Evolutionary conservation across 169 alveolate genomes (phyloP).

Genomic region (Cryptosporidium canis): DNA sequence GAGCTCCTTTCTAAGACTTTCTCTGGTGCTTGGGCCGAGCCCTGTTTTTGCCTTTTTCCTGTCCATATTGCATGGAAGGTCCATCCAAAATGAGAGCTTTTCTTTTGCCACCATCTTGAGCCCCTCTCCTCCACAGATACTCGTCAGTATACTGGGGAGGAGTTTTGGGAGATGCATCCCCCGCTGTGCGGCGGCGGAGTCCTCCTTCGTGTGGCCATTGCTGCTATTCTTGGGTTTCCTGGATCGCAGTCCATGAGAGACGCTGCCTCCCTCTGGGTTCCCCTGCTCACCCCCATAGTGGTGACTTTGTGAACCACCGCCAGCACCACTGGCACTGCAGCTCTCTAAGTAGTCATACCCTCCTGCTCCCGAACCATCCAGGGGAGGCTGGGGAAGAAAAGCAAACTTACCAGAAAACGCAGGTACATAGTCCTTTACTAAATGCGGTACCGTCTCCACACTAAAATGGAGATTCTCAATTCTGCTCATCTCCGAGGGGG

Average conservation of each 20-base stretch:
- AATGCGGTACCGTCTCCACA: slow-evolving; percentile 13
- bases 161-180: not conserved
- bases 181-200: not conserved
- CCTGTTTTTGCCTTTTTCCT: slow-evolving; percentile 64
- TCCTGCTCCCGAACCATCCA: not conserved
- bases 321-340: not conserved
- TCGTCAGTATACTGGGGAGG: not conserved
- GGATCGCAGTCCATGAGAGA: slow-evolving; percentile 44
- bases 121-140: slow-evolving; percentile 1
- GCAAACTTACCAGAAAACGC: slow-evolving; percentile 69
- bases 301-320: not conserved
- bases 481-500: slow-evolving; percentile 18
- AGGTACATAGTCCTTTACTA: slow-evolving; percentile 61
- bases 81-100: slow-evolving; percentile 43
- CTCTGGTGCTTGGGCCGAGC: slow-evolving; percentile 63
- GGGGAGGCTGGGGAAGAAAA: slow-evolving; percentile 36
- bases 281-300: not conserved
- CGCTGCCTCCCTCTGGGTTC: not conserved
- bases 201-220: not conserved
- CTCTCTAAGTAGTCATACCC: not conserved
- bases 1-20: slow-evolving; percentile 52
- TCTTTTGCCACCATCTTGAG: slow-evolving; percentile 67
- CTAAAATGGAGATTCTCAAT: slow-evolving; percentile 49
- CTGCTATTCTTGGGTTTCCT: not conserved
- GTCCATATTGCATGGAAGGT: slow-evolving; percentile 58